phyloP scores from a whole-genome alignment of 345 rosid species.

The Angophora floribunda region DNA sequence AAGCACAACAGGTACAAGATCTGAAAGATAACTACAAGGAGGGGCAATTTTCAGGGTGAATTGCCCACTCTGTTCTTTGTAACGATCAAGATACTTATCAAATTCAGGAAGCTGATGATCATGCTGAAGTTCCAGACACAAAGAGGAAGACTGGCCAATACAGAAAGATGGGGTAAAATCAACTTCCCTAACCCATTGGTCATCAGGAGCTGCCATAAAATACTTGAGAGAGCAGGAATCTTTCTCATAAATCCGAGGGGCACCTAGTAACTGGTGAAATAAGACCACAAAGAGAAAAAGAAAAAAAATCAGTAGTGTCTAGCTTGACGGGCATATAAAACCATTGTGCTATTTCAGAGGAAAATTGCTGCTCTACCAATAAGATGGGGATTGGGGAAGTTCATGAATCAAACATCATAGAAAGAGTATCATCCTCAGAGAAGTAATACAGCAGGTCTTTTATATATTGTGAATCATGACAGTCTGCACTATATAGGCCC shows the following conservation, averaged over 20 bases:
- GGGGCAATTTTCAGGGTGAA: constrained; percentile 13
- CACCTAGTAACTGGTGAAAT: constrained; percentile 13
- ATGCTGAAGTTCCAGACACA: constrained; percentile 40
- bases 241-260: constrained; percentile 14
- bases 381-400: neutral
- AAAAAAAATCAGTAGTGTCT: neutral
- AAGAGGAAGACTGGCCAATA: constrained; percentile 41
- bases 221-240: neutral
- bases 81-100: constrained; percentile 7
- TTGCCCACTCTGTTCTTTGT: constrained; percentile 5
- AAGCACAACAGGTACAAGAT: constrained; percentile 28
- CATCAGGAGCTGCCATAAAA: constrained; percentile 18
- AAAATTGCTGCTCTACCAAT: neutral
- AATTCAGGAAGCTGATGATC: constrained; percentile 16
- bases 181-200: constrained; percentile 33
- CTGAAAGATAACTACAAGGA: constrained; percentile 1
- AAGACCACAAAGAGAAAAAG: neutral
- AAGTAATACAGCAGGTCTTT: neutral
- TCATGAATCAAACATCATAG: neutral
- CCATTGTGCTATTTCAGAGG: neutral
- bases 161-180: constrained; percentile 33
- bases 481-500: neutral
- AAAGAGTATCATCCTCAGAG: neutral
- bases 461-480: neutral
- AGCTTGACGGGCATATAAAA: neutral